Base-by-base conservation (phyloP, 257 asterid genomes). In the Nyctanthes arbortristis region DNA sequence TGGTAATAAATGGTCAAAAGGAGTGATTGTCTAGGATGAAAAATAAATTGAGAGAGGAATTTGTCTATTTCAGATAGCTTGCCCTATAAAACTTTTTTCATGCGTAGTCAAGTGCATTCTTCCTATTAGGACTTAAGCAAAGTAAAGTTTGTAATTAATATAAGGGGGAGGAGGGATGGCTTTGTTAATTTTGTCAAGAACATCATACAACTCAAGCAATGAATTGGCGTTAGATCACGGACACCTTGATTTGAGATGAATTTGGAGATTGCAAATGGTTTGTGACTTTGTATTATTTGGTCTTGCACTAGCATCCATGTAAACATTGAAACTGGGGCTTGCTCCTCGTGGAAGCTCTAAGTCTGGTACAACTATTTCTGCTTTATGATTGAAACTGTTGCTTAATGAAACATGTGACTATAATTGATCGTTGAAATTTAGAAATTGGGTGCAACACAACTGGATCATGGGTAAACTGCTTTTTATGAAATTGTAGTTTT, bases 361-460 rank as follows among this genome's bases (percentile, higher is more conserved):
- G 37, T 29, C 43, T 47, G 10, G 10, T 14, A 6, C 52, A 16
- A 34, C 28, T 6, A 54, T n/a, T 27, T 12, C 30, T 54, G 39
- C 63, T 63, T 54, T 68, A 20, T 36, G 25, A 7, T n/a, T 30
- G 55, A 31, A 55, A 34, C 59, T 60, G 62, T 57, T 65, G 65
- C 63, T 71, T 72, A 65, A 59, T 67, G 77, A 55, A 52, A 27
- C 57, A 33, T 65, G 73, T 65, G 45, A 58, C 69, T 56, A 63
- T 73, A 40, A 35, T 54, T 63, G 75, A 58, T 57, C 37, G 54
- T 39, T 69, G 45, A 24, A 64, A 63, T 40, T 65, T 22, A 55
- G 61, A 47, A 59, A 47, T 65, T 30, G 69, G 74, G 33, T 36
- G 22, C 69, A 22, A 18, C 37, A 43, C 64, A 58, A 58, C 70